phyloP scores from a whole-genome alignment of 2,329 filamentous ascomycete genomes.

The Westerdykella aurantiaca region DNA sequence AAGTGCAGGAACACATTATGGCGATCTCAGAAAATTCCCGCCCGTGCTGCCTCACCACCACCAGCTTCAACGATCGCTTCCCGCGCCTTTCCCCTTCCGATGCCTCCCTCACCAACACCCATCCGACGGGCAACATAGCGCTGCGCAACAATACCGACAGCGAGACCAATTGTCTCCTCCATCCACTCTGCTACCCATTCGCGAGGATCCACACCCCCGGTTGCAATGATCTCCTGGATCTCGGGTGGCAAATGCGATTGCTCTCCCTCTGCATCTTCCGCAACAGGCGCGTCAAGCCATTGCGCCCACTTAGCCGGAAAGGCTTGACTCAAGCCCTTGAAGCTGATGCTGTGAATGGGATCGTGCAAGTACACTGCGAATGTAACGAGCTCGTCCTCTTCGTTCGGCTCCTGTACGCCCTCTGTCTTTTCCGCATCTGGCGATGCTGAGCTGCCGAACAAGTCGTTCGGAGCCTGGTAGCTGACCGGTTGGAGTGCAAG shows the following conservation, averaged over 20 bases:
- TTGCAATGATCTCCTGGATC: constrained; percentile 75
- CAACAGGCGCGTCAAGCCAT: constrained; percentile 68
- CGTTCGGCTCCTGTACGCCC: constrained; percentile 50
- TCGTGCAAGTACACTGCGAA: constrained; percentile 81
- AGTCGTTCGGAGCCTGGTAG: constrained; percentile 55
- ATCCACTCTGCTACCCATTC: constrained; percentile 99
- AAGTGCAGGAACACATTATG: too few relatives aligned
- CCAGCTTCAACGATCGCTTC: constrained; percentile 52
- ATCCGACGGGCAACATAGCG: constrained; percentile 90
- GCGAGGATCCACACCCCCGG: constrained; percentile 74
- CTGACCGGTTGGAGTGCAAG: constrained; percentile 85
- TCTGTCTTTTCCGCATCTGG: constrained; percentile 52
- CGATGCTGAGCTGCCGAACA: constrained; percentile 57
- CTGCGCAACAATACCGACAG: constrained; percentile 83
- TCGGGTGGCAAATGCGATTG: constrained; percentile 66
- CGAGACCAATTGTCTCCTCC: constrained; percentile 74
- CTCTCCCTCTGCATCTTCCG: constrained; percentile 33
- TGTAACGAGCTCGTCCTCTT: constrained; percentile 58
- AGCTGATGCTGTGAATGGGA: constrained; percentile 85
- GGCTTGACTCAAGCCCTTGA: constrained; percentile 73
- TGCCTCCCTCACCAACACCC: constrained; percentile 83
- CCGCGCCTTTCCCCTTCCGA: constrained; percentile 53
- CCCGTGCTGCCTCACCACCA: constrained; percentile 57
- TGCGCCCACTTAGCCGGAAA: constrained; percentile 80
- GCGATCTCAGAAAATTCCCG: constrained; percentile 33